Base-by-base conservation (phyloP, 441 rosid species). In the Arabidopsis lyrata region DNA sequence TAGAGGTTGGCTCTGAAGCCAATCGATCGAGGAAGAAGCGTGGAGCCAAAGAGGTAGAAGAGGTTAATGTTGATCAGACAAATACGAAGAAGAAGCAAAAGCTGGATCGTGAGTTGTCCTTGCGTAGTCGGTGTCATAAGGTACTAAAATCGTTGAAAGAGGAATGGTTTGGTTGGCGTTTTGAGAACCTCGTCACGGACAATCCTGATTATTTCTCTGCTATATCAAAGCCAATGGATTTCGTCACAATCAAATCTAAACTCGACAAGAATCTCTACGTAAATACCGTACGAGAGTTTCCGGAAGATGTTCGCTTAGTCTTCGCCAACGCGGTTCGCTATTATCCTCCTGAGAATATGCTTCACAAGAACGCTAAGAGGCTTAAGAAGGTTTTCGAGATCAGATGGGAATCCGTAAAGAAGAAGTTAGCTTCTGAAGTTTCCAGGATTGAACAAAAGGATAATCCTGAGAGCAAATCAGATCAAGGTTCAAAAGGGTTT, bases 21-120 rank as follows among this genome's bases (percentile, higher is more conserved):
- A 53, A 29, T 53, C 36, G 8, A 45, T 15, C 50, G 20, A 15
- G 50, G 50, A 45, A 45, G 38, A 55, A 31, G 60, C 60, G 22
- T 55, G 13, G 20, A 55, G 38, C 12, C n/a, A 15, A 31, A 55
- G 60, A 55, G 20, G 22, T 55, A 1, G 13, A 55, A 13, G 58
- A 52, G 9, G 24, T 22, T 22, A 22, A 22, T 22, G 24, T 22
- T 54, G 36, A 54, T 29, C 59, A 54, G 20, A 12, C 38, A n/a
- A 55, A 31, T 34, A 31, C 13, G 12, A 31, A 4, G 22, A 55
- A 55, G 39, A 55, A 55, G 39, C 39, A 2, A 32, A 55, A 32
- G 61, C 7, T 55, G 22, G 7, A 32, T 57, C 24, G 27, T 34
- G 8, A 16, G 2, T 32, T 34, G 4, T 15, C 36, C 50, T 45